phyloP scores from a whole-genome alignment of 495 filamentous ascomycete species.

The Talaromyces stipitatus region DNA sequence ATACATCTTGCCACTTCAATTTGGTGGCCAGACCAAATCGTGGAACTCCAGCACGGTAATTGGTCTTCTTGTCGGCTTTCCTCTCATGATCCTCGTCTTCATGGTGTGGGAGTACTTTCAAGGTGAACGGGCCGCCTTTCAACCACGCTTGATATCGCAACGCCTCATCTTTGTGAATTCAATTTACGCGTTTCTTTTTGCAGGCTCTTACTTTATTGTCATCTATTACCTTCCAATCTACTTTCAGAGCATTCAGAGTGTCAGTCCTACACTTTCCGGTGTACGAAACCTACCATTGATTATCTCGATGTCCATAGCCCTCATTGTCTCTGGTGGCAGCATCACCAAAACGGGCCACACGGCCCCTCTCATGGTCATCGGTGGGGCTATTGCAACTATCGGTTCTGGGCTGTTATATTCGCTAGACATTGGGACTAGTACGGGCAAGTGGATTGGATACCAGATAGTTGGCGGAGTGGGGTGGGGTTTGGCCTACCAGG shows the following conservation, averaged over 20 bases:
- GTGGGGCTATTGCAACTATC: slow-evolving; percentile 42
- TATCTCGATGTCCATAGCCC: neutral
- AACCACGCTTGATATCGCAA: neutral
- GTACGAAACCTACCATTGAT: slow-evolving; percentile 29
- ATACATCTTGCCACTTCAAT: slow-evolving; percentile 19
- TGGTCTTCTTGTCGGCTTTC: slow-evolving; percentile 17
- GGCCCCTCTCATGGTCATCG: neutral
- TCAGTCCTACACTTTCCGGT: slow-evolving; percentile 54
- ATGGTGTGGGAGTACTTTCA: slow-evolving; percentile 20
- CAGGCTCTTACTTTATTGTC: slow-evolving; percentile 47
- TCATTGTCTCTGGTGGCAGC: neutral
- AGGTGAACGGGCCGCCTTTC: slow-evolving; percentile 21
- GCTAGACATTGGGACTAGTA: slow-evolving; percentile 29
- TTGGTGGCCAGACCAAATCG: slow-evolving; percentile 12
- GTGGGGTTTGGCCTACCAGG: slow-evolving; percentile 32
- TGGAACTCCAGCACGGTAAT: slow-evolving; percentile 16
- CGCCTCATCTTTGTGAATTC: slow-evolving; percentile 13
- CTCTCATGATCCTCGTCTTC: slow-evolving; percentile 16
- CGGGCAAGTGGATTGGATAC: slow-evolving; percentile 47
- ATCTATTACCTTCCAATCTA: slow-evolving; percentile 37
- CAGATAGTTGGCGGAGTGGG: slow-evolving; percentile 46
- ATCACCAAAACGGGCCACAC: neutral
- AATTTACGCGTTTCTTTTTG: slow-evolving; percentile 47
- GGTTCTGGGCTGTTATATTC: slow-evolving; percentile 46
- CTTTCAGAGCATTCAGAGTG: slow-evolving; percentile 51